These are phyloP conservation scores for Crithidia sp. DNA, from an alignment of 208 protist genomes.

Conservation along the genomic window DNA sequence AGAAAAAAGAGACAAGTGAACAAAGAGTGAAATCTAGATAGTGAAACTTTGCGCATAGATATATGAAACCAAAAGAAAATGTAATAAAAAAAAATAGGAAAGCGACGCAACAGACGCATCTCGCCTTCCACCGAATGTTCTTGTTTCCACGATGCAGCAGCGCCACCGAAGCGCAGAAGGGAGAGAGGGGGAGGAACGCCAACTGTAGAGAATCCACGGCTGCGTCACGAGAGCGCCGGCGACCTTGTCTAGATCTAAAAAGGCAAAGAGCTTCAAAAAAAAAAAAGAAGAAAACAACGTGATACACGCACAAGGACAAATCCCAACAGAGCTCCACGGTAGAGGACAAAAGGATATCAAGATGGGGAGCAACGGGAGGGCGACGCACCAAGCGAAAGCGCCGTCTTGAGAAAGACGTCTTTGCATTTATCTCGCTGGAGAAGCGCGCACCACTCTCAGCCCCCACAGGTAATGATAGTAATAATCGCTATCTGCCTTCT, in stretches of 20 bases:
- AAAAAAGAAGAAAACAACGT: constrained; percentile 6
- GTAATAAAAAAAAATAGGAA: no score
- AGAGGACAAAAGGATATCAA: constrained; percentile 22
- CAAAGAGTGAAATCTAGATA: no score
- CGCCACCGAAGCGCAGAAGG: background rate
- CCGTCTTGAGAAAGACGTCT: constrained; percentile 21
- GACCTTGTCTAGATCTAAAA: background rate
- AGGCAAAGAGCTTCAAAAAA: constrained; percentile 7
- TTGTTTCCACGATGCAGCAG: background rate
- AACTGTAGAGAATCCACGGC: constrained; percentile 19
- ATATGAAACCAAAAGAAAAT: no score
- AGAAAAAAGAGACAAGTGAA: constrained; percentile 17
- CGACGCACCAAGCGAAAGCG: background rate
- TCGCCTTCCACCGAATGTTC: no score
- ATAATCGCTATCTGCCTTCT: no score
- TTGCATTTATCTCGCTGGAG: background rate
- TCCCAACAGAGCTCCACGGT: background rate
- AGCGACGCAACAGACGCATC: no score
- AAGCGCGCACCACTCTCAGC: background rate
- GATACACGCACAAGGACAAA: constrained; percentile 8
- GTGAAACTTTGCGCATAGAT: no score
- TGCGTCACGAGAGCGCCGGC: constrained; percentile 3
- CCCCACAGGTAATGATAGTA: no score
- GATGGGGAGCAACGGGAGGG: no score
- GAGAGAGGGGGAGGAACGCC: background rate